A percentile compares a stretch with the other conserved stretches of the same genome.
These are phyloP conservation scores for Ceriops decandra DNA, from an alignment of 345 rosid genomes.

Conservation along the genomic window DNA sequence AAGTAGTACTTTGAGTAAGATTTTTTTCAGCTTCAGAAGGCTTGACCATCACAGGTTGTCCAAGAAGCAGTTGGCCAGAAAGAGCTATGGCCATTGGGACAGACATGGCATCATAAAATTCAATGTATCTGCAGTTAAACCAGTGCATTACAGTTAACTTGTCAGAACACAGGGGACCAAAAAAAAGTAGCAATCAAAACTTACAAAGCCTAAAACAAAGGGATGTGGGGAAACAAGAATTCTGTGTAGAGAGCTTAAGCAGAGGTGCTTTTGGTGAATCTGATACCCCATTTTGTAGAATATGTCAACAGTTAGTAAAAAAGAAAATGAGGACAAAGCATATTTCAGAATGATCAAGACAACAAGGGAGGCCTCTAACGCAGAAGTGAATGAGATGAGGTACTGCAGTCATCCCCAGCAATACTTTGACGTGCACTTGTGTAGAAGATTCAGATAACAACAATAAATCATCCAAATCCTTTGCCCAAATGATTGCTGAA, in stretches of 20 bases:
- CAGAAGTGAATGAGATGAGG: conserved; percentile 1
- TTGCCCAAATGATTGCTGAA: conserved; percentile 9
- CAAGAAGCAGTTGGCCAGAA: conserved; percentile 79
- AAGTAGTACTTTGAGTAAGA: conserved; percentile 68
- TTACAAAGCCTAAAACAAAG: conserved; percentile 60
- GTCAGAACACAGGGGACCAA: conserved; percentile 22
- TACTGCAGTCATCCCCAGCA: conserved; percentile 11
- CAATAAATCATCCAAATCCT: conserved; percentile 12
- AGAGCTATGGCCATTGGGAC: conserved; percentile 96
- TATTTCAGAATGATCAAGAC: conserved; percentile 2
- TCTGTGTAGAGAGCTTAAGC: conserved; percentile 63
- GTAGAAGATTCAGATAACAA: conserved; percentile 18
- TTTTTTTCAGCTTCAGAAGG: conserved; percentile 99
- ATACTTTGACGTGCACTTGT: conserved; percentile 12
- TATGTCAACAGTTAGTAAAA: conserved; percentile 43
- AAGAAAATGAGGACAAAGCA: conserved; percentile 17
- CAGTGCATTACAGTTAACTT: conserved; percentile 33
- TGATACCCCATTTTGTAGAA: conserved; percentile 51
- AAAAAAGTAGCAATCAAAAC: conserved; percentile 25
- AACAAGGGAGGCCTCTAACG: conserved; percentile 7
- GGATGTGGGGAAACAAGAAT: conserved; percentile 62
- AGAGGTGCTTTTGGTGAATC: conserved; percentile 66
- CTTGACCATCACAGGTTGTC: conserved; percentile 97
- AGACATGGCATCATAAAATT: conserved; percentile 88
- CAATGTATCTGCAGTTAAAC: conserved; percentile 75